Evolutionary conservation across 306 rosid genomes (phyloP).

Genomic region (Glycine soja): DNA sequence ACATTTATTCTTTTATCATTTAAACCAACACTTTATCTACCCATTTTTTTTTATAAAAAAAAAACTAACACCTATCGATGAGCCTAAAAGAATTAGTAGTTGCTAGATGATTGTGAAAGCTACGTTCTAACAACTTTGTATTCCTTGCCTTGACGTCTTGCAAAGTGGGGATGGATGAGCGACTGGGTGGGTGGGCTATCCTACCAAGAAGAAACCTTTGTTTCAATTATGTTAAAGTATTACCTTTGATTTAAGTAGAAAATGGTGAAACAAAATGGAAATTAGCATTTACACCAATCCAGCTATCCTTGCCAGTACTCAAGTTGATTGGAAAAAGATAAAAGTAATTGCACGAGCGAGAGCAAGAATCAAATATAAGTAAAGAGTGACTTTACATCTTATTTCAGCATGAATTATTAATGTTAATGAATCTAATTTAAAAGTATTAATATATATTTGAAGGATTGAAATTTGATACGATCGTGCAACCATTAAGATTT

Average conservation of each 20-base stretch:
- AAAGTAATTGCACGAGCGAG: too few species aligned
- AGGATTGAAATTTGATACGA: background rate
- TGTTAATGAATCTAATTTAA: background rate
- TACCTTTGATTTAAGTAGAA: background rate
- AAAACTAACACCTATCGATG: too few species aligned
- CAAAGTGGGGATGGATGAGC: slow-evolving; percentile 18
- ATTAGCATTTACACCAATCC: too few species aligned
- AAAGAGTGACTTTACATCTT: too few species aligned
- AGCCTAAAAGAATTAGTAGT: background rate
- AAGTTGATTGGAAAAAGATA: too few species aligned
- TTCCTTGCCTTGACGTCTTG: slow-evolving; percentile 51
- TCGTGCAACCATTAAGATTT: background rate
- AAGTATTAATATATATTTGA: background rate
- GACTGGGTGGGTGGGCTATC: slow-evolving; percentile 2
- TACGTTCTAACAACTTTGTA: slow-evolving; percentile 39
- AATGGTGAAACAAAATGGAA: background rate
- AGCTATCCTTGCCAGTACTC: too few species aligned
- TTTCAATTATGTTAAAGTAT: background rate
- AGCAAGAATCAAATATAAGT: too few species aligned
- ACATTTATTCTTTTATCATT: too few species aligned
- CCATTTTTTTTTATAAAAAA: background rate
- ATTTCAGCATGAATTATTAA: too few species aligned
- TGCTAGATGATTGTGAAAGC: slow-evolving; percentile 37
- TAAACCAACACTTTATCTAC: background rate
- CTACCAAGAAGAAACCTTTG: background rate